phyloP scores from a whole-genome alignment of 306 rosid species.

The Abrus pulchellus region DNA sequence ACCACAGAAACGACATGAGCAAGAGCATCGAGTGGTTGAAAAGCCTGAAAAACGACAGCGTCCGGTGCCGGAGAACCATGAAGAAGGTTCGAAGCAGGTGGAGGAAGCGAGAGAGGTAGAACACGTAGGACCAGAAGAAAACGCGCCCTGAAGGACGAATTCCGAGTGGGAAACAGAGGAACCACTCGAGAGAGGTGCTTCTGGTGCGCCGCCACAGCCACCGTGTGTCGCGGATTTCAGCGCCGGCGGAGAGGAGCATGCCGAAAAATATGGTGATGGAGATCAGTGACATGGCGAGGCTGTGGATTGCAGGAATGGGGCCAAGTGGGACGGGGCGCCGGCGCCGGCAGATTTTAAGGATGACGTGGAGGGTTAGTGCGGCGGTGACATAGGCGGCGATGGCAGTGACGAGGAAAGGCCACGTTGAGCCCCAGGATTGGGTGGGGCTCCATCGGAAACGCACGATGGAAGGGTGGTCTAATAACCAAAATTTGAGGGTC shows the following conservation, averaged over 20 bases:
- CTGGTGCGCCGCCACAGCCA: slow-evolving; percentile 67
- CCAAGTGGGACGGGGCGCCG: slow-evolving; percentile 57
- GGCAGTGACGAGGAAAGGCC: slow-evolving; percentile 60
- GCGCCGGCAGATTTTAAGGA: slow-evolving; percentile 48
- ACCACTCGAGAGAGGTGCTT: slow-evolving; percentile 68
- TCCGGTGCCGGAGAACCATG: slow-evolving; percentile 57
- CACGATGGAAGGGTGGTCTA: slow-evolving; percentile 63
- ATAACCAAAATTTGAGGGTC: slow-evolving; percentile 49
- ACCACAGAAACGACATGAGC: slow-evolving; percentile 71
- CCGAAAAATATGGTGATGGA: slow-evolving; percentile 60
- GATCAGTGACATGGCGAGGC: slow-evolving; percentile 57
- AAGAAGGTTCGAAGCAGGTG: slow-evolving; percentile 65
- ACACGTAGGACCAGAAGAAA: slow-evolving; percentile 79
- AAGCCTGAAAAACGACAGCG: slow-evolving; percentile 54
- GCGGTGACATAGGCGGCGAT: slow-evolving; percentile 51
- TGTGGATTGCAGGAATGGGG: slow-evolving; percentile 65
- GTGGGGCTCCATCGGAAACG: slow-evolving; percentile 72
- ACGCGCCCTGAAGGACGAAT: slow-evolving; percentile 74
- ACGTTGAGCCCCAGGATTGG: slow-evolving; percentile 73
- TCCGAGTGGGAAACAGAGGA: slow-evolving; percentile 79
- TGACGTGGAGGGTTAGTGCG: slow-evolving; percentile 47
- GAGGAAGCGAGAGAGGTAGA: slow-evolving; percentile 77
- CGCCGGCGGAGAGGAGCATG: slow-evolving; percentile 59
- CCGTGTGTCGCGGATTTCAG: slow-evolving; percentile 62
- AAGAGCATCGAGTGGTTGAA: slow-evolving; percentile 64